Evolutionary conservation across 1,139 yeast genomes (phyloP).

Genomic region (Debaryomyces fabryi): DNA sequence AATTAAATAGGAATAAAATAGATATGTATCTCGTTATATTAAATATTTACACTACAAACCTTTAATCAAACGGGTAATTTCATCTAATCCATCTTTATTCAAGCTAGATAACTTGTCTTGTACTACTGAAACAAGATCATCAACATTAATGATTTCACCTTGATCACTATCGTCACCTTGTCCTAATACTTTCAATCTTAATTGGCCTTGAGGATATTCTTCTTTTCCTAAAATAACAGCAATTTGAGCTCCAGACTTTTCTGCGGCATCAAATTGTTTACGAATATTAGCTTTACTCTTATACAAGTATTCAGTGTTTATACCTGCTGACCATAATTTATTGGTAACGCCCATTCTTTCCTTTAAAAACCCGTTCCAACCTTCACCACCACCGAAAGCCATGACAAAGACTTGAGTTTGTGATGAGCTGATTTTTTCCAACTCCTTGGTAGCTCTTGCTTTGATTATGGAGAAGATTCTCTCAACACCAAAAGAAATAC

Average conservation of each 20-base stretch:
- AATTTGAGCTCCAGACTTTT: slow-evolving; percentile 85
- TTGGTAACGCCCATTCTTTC: slow-evolving; percentile 90
- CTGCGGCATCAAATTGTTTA: slow-evolving; percentile 97
- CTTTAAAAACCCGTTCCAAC: slow-evolving; percentile 87
- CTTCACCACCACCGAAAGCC: slow-evolving; percentile 99
- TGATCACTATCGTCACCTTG: slow-evolving; percentile 87
- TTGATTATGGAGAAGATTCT: slow-evolving; percentile 88
- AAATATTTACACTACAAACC: slow-evolving; percentile 37
- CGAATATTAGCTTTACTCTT: slow-evolving; percentile 92
- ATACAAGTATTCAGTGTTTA: slow-evolving; percentile 87
- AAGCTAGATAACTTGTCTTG: slow-evolving; percentile 51
- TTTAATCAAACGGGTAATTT: slow-evolving; percentile 60
- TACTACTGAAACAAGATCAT: slow-evolving; percentile 59
- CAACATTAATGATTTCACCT: slow-evolving; percentile 74
- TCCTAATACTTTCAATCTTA: slow-evolving; percentile 85
- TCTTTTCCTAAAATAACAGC: slow-evolving; percentile 96
- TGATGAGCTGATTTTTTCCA: slow-evolving; percentile 67
- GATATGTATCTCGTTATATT: slow-evolving; percentile 1
- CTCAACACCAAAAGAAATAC: slow-evolving; percentile 95
- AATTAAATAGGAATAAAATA: slow-evolving; percentile 1
- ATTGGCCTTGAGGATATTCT: slow-evolving; percentile 77
- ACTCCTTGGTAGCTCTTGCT: slow-evolving; percentile 62
- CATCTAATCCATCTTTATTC: slow-evolving; percentile 52
- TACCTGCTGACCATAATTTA: slow-evolving; percentile 82
- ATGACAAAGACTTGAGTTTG: slow-evolving; percentile 91